These are phyloP conservation scores for Phoenix roebelenii DNA, from an alignment of 176 grass and related monocot genomes.

Conservation along the genomic window DNA sequence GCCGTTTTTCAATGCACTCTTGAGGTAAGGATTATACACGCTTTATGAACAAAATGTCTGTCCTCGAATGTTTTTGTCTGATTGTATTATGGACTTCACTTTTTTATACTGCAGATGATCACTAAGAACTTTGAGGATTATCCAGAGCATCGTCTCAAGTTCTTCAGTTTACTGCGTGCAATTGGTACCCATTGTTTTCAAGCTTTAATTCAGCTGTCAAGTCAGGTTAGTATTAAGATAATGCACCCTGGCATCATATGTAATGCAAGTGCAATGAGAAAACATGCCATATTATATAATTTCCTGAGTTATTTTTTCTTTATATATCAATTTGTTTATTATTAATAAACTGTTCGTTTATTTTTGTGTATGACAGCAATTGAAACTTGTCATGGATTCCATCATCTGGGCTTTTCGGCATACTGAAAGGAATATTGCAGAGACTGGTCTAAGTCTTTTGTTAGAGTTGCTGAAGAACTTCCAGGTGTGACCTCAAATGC, in stretches of 20 bases:
- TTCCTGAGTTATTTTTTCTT: background rate
- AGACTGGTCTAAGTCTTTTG: slow-evolving; percentile 89
- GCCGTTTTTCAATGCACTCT: slow-evolving; percentile 98
- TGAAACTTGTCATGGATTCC: slow-evolving; percentile 97
- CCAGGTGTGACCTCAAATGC: slow-evolving; percentile 37
- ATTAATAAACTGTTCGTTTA: too few species aligned
- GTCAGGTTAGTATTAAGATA: slow-evolving; percentile 47
- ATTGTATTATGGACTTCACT: slow-evolving; percentile 3
- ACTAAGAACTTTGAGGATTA: slow-evolving; percentile 99
- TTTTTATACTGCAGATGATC: slow-evolving; percentile 66
- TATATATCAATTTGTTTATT: slow-evolving; percentile 22
- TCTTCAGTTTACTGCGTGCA: slow-evolving; percentile 87
- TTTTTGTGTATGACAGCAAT: slow-evolving; percentile 43
- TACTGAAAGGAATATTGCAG: slow-evolving; percentile 98
- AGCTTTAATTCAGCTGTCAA: slow-evolving; percentile 93
- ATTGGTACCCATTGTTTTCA: slow-evolving; percentile 98
- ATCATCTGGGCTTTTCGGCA: slow-evolving; percentile 99
- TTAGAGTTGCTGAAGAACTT: slow-evolving; percentile 95
- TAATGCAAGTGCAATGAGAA: too few species aligned
- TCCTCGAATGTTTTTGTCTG: background rate
- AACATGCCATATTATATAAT: background rate
- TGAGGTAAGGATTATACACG: slow-evolving; percentile 43
- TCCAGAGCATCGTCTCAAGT: slow-evolving; percentile 96
- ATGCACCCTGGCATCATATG: too few species aligned
- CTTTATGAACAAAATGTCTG: background rate